Evolutionary conservation across 1,284 basidiomycete species (phyloP), one percentile per base, ranked within the genome.

Genomic region (Ceraceosorus guamensis): DNA sequence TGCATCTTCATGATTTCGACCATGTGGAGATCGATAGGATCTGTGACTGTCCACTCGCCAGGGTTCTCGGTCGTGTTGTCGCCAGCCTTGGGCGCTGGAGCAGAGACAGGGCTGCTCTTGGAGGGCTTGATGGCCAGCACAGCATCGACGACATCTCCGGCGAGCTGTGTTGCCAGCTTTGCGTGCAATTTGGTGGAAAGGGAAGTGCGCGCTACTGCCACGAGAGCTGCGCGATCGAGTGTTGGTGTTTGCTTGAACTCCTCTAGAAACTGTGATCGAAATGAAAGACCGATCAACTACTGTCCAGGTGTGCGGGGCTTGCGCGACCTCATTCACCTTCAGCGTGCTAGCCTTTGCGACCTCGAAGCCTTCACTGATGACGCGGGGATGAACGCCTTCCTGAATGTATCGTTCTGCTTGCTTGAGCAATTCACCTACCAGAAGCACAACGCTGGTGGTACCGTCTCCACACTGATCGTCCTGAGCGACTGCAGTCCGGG

Each of bases 1-100:
- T 97, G 93, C 95, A 99, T 99, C 82, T 98, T 98, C 93, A 98
- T 98, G 70, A 98, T 87, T 79, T 99, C 95, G 56, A 99, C 83
- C 95, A 99, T 99, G 80, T 98, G 93, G 62, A 99, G 80, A 80
- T 99, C 95, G 75, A 99, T 95, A 48, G 92, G 91, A 49, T 75
- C 68, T 49, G 63, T 66, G 51, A 67, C 62, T 59, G 67, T 57
- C 71, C 73, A 73, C 45, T 74, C 67, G 8, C 52, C 57, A 7
- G 73, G 62, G n/a, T 51, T 56, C 52, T 73, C 73, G 50, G 65
- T 63, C 52, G 55, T 61, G 48, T 70, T 70, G 50, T 75, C 71
- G 39, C 39, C 39, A 5, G 65, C 58, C 16, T 60, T 62, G 5
- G 65, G 63, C 8, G 58, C 57, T 10, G 73, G 73, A 0, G 61